Base-by-base conservation (phyloP, 2,329 filamentous ascomycete species). In the Aureobasidium lini region DNA sequence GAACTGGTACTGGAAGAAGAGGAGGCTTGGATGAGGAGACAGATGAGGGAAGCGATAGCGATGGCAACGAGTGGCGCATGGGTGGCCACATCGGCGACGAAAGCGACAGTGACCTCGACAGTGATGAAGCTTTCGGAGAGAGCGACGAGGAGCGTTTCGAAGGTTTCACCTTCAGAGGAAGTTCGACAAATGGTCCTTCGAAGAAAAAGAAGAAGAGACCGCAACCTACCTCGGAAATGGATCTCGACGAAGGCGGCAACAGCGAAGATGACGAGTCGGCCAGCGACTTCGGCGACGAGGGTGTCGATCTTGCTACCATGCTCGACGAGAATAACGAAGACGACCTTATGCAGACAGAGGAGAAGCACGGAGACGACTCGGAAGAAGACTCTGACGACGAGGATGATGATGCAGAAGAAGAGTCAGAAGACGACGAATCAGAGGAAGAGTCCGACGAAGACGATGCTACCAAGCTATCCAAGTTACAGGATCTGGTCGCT, bases 71-170 rank as follows among this genome's bases (percentile, higher is more conserved):
- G 68, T 96, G 90, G 90, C 86, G 81, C 52, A 78, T 95, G 53
- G 91, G 92, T 29, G 77, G 84, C 49, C 48, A 71, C 46, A 84
- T 86, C 23, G 82, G 81, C 50, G 83, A 81, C 46, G 84, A 87
- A 57, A 81, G 87, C 62, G 86, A 89, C 66, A 84, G 82, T 58
- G 84, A 87, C 62, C 76, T 89, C 59, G 85, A 89, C 69, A 87
- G 83, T 64, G 86, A 89, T 69, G 90, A 95, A 67, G 92, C 93
- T 2, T 90, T 96, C 78, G 89, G 90, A 3, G 86, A 89, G 64
- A 94, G 89, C 67, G 92, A 96, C 68, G 86, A 94, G 68, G 92
- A 95, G 70, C 82, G 81, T 63, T 95, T 95, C 64, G 84, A 90
- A 64, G 89, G 85, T 10, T 95, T 87, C 67, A 83, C 81, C 4